phyloP scores from a whole-genome alignment of 1,139 yeast species.

The Wickerhamomyces sp. region DNA sequence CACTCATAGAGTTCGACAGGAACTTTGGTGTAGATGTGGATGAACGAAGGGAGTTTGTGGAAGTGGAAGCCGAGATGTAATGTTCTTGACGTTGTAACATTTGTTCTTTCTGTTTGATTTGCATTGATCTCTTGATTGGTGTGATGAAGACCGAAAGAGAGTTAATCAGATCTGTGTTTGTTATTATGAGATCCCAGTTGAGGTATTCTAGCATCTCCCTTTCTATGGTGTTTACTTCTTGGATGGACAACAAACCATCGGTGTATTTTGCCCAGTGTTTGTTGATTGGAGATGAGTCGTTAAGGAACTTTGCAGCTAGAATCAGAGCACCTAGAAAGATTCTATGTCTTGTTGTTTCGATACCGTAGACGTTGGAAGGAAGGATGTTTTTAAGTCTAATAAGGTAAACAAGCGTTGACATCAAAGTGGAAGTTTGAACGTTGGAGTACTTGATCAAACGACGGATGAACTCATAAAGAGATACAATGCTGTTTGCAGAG shows the following conservation, averaged over 20 bases:
- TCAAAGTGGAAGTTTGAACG: slow-evolving; percentile 91
- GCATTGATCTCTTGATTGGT: slow-evolving; percentile 51
- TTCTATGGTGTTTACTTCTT: slow-evolving; percentile 89
- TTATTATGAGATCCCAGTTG: slow-evolving; percentile 76
- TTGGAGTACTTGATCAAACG: slow-evolving; percentile 73
- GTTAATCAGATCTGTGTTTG: slow-evolving; percentile 60
- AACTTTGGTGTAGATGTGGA: neutral
- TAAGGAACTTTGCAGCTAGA: slow-evolving; percentile 82
- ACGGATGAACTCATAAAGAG: slow-evolving; percentile 63
- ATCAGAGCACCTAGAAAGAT: slow-evolving; percentile 85
- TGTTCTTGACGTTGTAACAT: slow-evolving; percentile 18
- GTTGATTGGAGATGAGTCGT: slow-evolving; percentile 91
- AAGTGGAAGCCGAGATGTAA: slow-evolving; percentile 11
- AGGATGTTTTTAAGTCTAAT: slow-evolving; percentile 69
- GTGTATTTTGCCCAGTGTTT: slow-evolving; percentile 95
- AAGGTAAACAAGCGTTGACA: slow-evolving; percentile 84
- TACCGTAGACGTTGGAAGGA: slow-evolving; percentile 88
- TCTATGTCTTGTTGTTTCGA: slow-evolving; percentile 90
- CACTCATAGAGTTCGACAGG: slow-evolving; percentile 4
- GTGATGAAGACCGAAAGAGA: slow-evolving; percentile 71
- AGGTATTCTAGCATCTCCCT: slow-evolving; percentile 76
- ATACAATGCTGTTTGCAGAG: slow-evolving; percentile 8
- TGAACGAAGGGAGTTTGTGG: slow-evolving; percentile 15
- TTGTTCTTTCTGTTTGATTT: slow-evolving; percentile 20
- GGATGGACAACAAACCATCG: slow-evolving; percentile 66